Evolutionary conservation across 352 stramenopile species (phyloP), one percentile per base, ranked within the genome.

Genomic region (Stramenopiles sp.): DNA sequence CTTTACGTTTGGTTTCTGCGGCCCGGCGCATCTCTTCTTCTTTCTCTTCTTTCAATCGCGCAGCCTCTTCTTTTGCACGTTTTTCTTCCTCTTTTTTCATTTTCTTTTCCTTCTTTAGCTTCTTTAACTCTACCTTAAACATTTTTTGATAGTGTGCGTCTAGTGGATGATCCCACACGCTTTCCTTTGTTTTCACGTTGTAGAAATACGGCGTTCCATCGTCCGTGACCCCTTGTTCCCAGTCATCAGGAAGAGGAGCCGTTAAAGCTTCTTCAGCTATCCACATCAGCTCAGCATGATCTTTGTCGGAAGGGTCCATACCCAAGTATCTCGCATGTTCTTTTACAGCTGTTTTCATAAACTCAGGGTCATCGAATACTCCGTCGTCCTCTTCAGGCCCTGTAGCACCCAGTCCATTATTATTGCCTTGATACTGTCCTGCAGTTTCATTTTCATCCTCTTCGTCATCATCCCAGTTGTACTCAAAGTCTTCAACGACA

Each of bases 141-240:
- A 90, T 82, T 22, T 88, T 84, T 71, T 86, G 87, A 81, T 91
- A 91, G 32, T 90, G 85, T 39, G 80, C 86, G 67, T 90, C 87
- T 25, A 91, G 81, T 30, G 87, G 87, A 32, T 91, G 87, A 31
- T 91, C 87, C 87, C 87, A 91, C 30, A 90, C 88, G 67, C 87
- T 91, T 80, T 91, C 85, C 29, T 89, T 87, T 0, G 87, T 89
- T 39, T 80, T 86, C 14, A 85, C 81, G 80, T 91, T 89, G 81
- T 90, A 91, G 82, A 90, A 90, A 81, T 91, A 91, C n/a, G 88
- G 86, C 76, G 87, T 90, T 55, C 87, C 87, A 67, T 91, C 87
- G 76, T 91, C 87, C 25, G 86, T 90, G 83, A 89, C 86, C 80
- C 82, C 87, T 80, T 91, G 87, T 67, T 91, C 87, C 87, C 87